These are phyloP conservation scores for Colletotrichum tanaceti DNA, from an alignment of 2,329 filamentous ascomycete genomes.

Conservation along the genomic window DNA sequence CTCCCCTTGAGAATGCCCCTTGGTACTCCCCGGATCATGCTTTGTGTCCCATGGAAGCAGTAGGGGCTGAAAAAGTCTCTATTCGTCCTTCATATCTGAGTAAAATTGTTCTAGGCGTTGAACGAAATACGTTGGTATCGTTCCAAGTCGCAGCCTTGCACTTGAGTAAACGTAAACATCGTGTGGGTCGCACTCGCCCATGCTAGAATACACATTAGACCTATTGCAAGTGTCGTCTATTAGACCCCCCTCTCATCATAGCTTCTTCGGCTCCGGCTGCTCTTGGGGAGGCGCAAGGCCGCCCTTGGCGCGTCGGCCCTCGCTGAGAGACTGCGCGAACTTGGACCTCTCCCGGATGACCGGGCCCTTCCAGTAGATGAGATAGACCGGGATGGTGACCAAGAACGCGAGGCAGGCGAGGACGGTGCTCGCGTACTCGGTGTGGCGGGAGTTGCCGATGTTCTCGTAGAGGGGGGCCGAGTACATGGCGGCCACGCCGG, in stretches of 20 bases:
- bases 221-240: background rate
- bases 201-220: background rate
- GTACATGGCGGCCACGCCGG: conserved; percentile 71
- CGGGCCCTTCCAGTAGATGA: conserved; percentile 40
- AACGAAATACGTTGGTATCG: background rate
- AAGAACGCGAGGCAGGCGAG: conserved; percentile 56
- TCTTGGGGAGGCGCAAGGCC: conserved; percentile 21
- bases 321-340: conserved; percentile 36
- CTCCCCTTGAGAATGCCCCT: too few relatives aligned
- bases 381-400: conserved; percentile 38
- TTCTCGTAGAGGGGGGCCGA: conserved; percentile 66
- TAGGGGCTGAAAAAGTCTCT: too few relatives aligned
- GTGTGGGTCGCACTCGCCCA: too few relatives aligned
- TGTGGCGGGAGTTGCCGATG: conserved; percentile 54
- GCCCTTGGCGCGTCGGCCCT: conserved; percentile 24
- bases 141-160: background rate
- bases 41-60: too few relatives aligned
- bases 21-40: too few relatives aligned
- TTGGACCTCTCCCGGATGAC: conserved; percentile 39
- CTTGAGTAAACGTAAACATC: background rate
- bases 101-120: too few relatives aligned
- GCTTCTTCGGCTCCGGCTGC: conserved; percentile 25
- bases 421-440: conserved; percentile 65
- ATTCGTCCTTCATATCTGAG: too few relatives aligned
- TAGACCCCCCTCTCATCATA: background rate